Conservation (phyloP, 176 grass and related monocot genomes). For the Coix lacrymajobi region DNA sequence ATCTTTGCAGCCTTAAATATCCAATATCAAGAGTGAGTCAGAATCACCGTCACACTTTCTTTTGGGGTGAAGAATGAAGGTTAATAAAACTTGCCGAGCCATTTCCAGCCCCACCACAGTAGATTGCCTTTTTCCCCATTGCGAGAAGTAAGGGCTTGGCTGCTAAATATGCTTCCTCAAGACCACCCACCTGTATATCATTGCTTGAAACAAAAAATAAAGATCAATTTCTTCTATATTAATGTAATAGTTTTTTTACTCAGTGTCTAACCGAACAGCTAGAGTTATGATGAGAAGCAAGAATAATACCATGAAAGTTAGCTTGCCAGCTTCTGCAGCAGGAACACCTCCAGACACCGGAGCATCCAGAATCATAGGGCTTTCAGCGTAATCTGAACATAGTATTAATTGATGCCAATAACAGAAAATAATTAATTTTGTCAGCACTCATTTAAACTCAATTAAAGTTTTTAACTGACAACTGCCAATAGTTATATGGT, state of each 20-base stretch:
- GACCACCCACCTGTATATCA: conserved; percentile 74
- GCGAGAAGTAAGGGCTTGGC: conserved; percentile 77
- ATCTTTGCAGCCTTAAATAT: conserved; percentile 82
- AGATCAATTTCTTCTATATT: conserved; percentile 1
- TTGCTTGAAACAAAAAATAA: conserved; percentile 19
- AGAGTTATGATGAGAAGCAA: background rate
- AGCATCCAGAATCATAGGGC: conserved; percentile 74
- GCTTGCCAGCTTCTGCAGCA: conserved; percentile 79
- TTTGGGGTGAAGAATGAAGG: background rate
- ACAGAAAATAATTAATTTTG: background rate
- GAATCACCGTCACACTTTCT: background rate
- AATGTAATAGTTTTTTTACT: background rate
- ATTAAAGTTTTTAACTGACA: background rate
- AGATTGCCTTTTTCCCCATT: conserved; percentile 83
- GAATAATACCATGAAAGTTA: conserved; percentile 83
- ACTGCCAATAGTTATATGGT: background rate
- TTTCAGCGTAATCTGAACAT: conserved; percentile 60
- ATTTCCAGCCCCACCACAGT: conserved; percentile 86
- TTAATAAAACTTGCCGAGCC: conserved; percentile 60
- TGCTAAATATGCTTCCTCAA: conserved; percentile 77
- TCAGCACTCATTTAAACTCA: background rate
- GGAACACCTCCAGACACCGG: conserved; percentile 95
- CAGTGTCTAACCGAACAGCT: background rate
- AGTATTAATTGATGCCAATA: background rate
- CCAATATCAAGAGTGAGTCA: background rate